Percentiles rank a stretch among this genome's conserved stretches.
Evolutionary conservation across 2,329 filamentous ascomycete genomes (phyloP).

Genomic region (Trichoderma koningiopsis): DNA sequence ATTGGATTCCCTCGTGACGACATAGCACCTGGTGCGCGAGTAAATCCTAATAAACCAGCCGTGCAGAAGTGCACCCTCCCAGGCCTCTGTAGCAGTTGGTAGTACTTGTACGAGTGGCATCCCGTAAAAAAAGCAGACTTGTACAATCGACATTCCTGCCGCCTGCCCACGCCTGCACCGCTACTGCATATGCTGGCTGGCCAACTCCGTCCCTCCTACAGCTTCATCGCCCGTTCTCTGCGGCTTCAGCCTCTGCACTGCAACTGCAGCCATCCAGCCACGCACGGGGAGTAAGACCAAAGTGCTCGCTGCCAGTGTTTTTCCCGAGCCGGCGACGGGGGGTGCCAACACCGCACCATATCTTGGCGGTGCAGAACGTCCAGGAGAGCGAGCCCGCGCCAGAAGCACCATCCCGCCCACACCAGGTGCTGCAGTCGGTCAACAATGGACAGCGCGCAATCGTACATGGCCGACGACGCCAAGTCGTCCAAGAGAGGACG

Average conservation of each 20-base stretch:
- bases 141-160: slow-evolving; percentile 10
- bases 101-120: background rate
- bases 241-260: slow-evolving; percentile 2
- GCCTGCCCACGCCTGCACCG: slow-evolving; percentile 18
- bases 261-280: background rate
- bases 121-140: background rate
- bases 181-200: slow-evolving; percentile 22
- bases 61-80: background rate
- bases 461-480: slow-evolving; percentile 42
- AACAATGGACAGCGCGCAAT: slow-evolving; percentile 51
- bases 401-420: slow-evolving; percentile 20
- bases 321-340: slow-evolving; percentile 23
- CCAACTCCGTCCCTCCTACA: slow-evolving; percentile 6
- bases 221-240: slow-evolving; percentile 13
- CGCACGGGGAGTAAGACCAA: slow-evolving; percentile 14
- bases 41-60: slow-evolving; percentile 20
- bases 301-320: slow-evolving; percentile 15
- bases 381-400: slow-evolving; percentile 27
- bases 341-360: slow-evolving; percentile 22
- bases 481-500: slow-evolving; percentile 53
- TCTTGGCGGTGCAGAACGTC: slow-evolving; percentile 25
- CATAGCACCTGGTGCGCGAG: slow-evolving; percentile 22
- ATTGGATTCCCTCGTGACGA: slow-evolving; percentile 26
- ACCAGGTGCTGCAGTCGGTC: slow-evolving; percentile 24
- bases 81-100: background rate